phyloP scores from a whole-genome alignment of 345 rosid genomes.

The Citrus unshiu region DNA sequence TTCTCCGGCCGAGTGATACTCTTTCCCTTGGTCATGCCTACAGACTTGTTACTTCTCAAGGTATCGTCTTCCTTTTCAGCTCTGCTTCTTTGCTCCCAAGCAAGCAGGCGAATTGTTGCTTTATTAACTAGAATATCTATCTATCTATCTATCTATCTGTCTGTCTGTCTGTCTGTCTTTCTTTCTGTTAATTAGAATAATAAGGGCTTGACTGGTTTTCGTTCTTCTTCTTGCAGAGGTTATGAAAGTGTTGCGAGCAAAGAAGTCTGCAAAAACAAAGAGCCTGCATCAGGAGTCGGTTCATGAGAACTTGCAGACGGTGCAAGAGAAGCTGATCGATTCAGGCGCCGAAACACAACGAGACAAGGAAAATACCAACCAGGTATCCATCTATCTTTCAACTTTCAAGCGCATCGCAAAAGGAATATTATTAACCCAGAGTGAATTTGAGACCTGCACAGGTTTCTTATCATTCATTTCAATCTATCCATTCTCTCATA shows the following conservation, averaged over 20 bases:
- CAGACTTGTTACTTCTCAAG: constrained; percentile 89
- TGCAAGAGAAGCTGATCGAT: constrained; percentile 23
- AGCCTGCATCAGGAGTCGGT: constrained; percentile 44
- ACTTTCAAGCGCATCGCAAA: neutral
- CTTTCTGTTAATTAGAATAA: too few species aligned
- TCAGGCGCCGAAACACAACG: constrained; percentile 24
- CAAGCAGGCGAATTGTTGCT: neutral
- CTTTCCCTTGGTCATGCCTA: constrained; percentile 95
- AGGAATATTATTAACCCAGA: neutral
- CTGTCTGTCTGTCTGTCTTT: too few species aligned
- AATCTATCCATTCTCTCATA: neutral
- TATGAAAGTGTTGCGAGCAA: constrained; percentile 74
- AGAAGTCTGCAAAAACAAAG: constrained; percentile 71
- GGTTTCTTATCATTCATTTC: neutral
- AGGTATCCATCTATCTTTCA: constrained; percentile 16
- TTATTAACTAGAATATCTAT: too few species aligned
- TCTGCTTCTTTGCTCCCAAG: neutral
- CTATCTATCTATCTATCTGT: too few species aligned
- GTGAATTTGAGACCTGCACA: neutral
- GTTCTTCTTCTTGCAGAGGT: constrained; percentile 46
- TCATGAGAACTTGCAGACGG: constrained; percentile 30
- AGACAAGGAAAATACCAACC: constrained; percentile 11
- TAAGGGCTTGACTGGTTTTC: neutral
- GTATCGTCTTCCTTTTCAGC: constrained; percentile 23
- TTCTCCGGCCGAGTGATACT: constrained; percentile 76